phyloP scores from a whole-genome alignment of 2,329 filamentous ascomycete species.

The Phialocephala sp. region DNA sequence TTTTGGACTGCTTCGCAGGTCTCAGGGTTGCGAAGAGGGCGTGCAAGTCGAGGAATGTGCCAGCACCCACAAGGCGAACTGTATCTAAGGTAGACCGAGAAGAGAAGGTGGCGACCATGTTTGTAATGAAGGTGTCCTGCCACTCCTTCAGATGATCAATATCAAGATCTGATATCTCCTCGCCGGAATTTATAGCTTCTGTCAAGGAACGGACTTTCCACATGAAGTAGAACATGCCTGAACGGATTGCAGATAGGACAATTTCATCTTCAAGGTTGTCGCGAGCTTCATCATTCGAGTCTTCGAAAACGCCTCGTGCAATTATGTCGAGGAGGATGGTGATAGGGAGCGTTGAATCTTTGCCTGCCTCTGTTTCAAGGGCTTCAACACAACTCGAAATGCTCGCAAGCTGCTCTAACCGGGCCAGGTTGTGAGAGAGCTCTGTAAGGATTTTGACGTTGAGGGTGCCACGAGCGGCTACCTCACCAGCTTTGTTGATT shows the following conservation, averaged over 20 bases:
- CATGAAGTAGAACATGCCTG: conserved; percentile 88
- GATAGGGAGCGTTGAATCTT: conserved; percentile 58
- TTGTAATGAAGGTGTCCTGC: conserved; percentile 62
- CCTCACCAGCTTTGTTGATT: conserved; percentile 69
- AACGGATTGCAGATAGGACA: conserved; percentile 75
- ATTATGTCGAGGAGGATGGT: conserved; percentile 75
- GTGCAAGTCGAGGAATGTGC: conserved; percentile 81
- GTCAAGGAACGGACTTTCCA: conserved; percentile 78
- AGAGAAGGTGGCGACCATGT: conserved; percentile 71
- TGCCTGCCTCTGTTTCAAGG: conserved; percentile 67
- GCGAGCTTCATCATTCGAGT: conserved; percentile 67
- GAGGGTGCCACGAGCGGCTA: conserved; percentile 74
- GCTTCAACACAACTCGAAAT: conserved; percentile 79
- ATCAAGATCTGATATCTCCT: conserved; percentile 61
- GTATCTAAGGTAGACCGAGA: conserved; percentile 75
- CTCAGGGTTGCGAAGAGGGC: conserved; percentile 78
- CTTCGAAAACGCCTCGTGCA: conserved; percentile 72
- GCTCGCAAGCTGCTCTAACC: conserved; percentile 80
- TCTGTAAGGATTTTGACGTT: conserved; percentile 68
- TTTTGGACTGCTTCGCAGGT: conserved; percentile 48
- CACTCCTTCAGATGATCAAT: conserved; percentile 64
- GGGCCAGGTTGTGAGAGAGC: conserved; percentile 74
- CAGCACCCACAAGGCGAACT: conserved; percentile 75
- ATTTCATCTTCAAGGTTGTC: conserved; percentile 82
- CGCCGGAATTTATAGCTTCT: conserved; percentile 57